Evolutionary conservation across 345 rosid genomes (phyloP), one percentile per base, ranked within the genome.

Genomic region (Corchorus olitorius): DNA sequence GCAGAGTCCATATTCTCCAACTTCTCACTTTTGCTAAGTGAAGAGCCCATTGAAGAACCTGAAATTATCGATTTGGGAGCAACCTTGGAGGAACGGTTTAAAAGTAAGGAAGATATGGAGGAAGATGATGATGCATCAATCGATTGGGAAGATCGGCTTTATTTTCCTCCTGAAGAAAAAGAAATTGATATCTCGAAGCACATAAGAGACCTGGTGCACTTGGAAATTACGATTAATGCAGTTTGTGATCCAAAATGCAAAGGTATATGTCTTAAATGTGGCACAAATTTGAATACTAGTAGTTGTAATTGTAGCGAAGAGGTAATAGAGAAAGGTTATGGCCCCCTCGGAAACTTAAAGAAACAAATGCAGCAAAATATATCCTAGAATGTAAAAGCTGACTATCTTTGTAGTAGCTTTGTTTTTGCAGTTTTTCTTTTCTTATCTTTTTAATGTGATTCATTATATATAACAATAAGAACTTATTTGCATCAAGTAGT

Each of bases 131-230:
- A 91, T 15, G 80, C 85, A 22, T 82, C 81, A 15, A 85, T 93
- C 45, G 97, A 93, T 83, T 87, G 89, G 91, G 98, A 96, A 66
- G 98, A 96, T 80, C 75, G 85, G 81, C 84, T 89, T 19, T 85
- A 96, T 80, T 92, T 96, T 69, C 94, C 97, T 6, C 76, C 78
- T 0, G 88, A 88, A 77, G 83, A 85, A 68, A 88, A 84, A 76
- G 94, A 95, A 76, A 80, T 93, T 6, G 99, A 95, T 73, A 90
- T 95, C 52, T 95, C 97, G 6, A 92, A 93, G 88, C 81, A 90
- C 84, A 76, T 93, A 71, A 84, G 98, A 80, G 99, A 93, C 85
- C 52, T 86, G 83, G 87, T 95, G 75, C 98, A 93, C 77, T 67
- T 95, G 74, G 98, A 95, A 73, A 89, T 91, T 69, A 88, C 91